Base-by-base conservation (phyloP, 208 protist genomes). In the Acanthamoeba triangularis region DNA sequence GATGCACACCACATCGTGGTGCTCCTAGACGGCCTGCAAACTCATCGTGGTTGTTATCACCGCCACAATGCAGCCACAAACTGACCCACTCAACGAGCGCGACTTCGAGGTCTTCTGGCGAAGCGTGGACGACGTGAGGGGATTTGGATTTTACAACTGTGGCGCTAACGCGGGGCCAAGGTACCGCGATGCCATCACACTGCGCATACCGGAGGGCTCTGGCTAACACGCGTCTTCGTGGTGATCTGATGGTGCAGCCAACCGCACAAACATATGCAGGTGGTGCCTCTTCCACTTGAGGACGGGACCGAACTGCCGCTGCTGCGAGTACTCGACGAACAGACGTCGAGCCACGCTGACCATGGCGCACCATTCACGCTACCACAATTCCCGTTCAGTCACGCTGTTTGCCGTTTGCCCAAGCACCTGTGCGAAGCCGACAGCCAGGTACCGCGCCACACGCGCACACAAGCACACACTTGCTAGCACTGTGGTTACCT, bases 251-350 rank as follows among this genome's bases (percentile, higher is more conserved):
- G 28, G 3, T 56, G 28, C 61, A 91, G 85, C 54, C 85, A 91
- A 72, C 85, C 85, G 37, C 85, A 91, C 85, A 91, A 91, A n/a
- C 85, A 91, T n/a, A 63, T 91, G 85, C 85, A 91, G 30, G 85
- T 91, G 85, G 85, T 91, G 13, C 85, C 85, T 16, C 61, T 74
- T 63, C 54, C 85, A 18, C 59, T 74, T 23, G 2, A 63, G 47
- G 85, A 91, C 23, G 56, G 54, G 25, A 91, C 33, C 23, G 56
- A 63, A 6, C n/a, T 91, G 30, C 56, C 61, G 11, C 85, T 72
- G 59, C 41, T 91, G 13, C 85, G 54, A 72, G 37, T 28, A 11
- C 37, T 47, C 35, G 61, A 72, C 85, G 18, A 91, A 56, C 37
- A 82, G 11, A n/a, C 41, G 1, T 59, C 44, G 28, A 52, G 85